Conservation (phyloP, 768 basidiomycete genomes). For the Hygrophoropsis aurantiaca region DNA sequence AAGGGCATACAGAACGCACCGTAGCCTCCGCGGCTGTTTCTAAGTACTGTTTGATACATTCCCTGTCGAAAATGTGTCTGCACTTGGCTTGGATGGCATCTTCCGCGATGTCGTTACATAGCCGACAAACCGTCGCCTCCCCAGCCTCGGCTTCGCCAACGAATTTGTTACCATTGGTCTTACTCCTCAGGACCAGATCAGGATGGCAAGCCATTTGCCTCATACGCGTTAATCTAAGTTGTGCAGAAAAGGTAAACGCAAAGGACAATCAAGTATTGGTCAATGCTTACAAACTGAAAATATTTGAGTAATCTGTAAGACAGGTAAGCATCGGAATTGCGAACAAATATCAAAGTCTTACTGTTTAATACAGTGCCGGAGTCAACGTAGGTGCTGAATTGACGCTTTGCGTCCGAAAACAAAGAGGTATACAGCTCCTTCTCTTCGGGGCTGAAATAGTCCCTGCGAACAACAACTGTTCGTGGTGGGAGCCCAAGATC, state of each 20-base stretch:
- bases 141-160: slow-evolving; percentile 50
- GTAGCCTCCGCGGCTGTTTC: slow-evolving; percentile 66
- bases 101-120: slow-evolving; percentile 97
- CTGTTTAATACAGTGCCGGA: slow-evolving; percentile 92
- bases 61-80: slow-evolving; percentile 91
- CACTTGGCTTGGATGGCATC: slow-evolving; percentile 95
- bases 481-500: slow-evolving; percentile 95
- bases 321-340: slow-evolving; percentile 4
- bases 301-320: slow-evolving; percentile 80
- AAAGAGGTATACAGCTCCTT: slow-evolving; percentile 91
- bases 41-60: slow-evolving; percentile 93
- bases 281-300: slow-evolving; percentile 69
- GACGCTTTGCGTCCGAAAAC: slow-evolving; percentile 89
- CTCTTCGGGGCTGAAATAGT: slow-evolving; percentile 96
- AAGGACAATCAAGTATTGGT: background rate
- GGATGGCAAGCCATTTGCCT: slow-evolving; percentile 95
- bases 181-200: slow-evolving; percentile 88
- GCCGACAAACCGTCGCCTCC: slow-evolving; percentile 84
- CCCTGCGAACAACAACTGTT: slow-evolving; percentile 82
- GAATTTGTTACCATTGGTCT: slow-evolving; percentile 69
- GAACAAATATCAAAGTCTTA: slow-evolving; percentile 39
- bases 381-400: slow-evolving; percentile 88
- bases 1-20: slow-evolving; percentile 36
- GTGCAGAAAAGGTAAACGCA: slow-evolving; percentile 10
- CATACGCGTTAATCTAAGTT: slow-evolving; percentile 85